Conservation (phyloP, 1,139 yeast species). For the Lodderomyces jiufengensis region DNA sequence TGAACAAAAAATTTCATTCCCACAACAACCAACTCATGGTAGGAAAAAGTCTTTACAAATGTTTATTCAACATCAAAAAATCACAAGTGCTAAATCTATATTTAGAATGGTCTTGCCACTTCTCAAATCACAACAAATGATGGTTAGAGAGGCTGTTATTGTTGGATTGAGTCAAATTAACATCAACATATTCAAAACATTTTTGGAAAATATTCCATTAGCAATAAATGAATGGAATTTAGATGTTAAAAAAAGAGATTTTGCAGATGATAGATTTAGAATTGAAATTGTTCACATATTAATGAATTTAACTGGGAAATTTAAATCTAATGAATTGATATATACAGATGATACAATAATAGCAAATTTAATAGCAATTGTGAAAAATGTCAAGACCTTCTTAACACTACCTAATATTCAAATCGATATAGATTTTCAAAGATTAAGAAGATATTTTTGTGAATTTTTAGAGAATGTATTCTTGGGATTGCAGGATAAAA, state of each 20-base stretch:
- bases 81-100: slow-evolving; percentile 87
- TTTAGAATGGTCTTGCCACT: slow-evolving; percentile 86
- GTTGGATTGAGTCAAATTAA: slow-evolving; percentile 86
- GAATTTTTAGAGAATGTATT: slow-evolving; percentile 71
- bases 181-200: slow-evolving; percentile 79
- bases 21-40: slow-evolving; percentile 59
- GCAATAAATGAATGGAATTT: slow-evolving; percentile 57
- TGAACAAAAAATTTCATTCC: slow-evolving; percentile 69
- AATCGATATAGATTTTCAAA: slow-evolving; percentile 67
- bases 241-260: slow-evolving; percentile 26
- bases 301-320: slow-evolving; percentile 64
- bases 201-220: slow-evolving; percentile 73
- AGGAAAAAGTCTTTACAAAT: slow-evolving; percentile 74
- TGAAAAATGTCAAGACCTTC: slow-evolving; percentile 64
- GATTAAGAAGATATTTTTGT: slow-evolving; percentile 76
- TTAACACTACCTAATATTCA: slow-evolving; percentile 60
- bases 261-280: slow-evolving; percentile 50
- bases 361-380: slow-evolving; percentile 56
- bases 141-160: slow-evolving; percentile 81
- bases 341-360: slow-evolving; percentile 70
- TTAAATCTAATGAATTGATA: slow-evolving; percentile 40
- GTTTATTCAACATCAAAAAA: slow-evolving; percentile 83
- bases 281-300: slow-evolving; percentile 78
- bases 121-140: slow-evolving; percentile 64
- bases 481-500: slow-evolving; percentile 41